Conservation (phyloP, 805 yeast genomes). For the Yamadazyma tumulicola region DNA sequence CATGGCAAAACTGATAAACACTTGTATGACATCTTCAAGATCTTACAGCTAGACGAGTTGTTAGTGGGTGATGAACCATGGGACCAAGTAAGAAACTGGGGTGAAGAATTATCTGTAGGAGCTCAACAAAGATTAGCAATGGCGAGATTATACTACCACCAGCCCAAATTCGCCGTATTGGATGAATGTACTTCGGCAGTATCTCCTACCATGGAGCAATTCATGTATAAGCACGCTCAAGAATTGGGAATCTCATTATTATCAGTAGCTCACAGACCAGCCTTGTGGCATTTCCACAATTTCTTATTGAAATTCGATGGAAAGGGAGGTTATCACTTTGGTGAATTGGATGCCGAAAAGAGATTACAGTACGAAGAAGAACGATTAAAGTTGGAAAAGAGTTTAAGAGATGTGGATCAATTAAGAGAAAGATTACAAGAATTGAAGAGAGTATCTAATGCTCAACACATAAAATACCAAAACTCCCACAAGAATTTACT, state of each 20-base stretch:
- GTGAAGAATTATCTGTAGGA: constrained; percentile 83
- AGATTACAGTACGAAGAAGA: constrained; percentile 78
- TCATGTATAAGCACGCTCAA: constrained; percentile 83
- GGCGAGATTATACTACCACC: constrained; percentile 88
- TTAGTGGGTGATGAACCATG: constrained; percentile 46
- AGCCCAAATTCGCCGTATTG: constrained; percentile 88
- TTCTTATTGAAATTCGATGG: constrained; percentile 82
- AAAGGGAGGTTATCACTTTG: constrained; percentile 62
- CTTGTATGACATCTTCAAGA: constrained; percentile 49
- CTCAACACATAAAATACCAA: constrained; percentile 36
- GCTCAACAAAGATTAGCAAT: constrained; percentile 91
- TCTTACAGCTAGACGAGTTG: constrained; percentile 59
- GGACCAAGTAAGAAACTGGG: constrained; percentile 75
- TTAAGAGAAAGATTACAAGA: constrained; percentile 65
- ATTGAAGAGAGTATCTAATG: constrained; percentile 51
- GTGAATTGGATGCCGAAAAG: constrained; percentile 65
- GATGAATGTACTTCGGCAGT: constrained; percentile 97
- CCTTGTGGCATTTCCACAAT: constrained; percentile 89
- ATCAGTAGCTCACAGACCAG: constrained; percentile 90
- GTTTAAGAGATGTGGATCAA: constrained; percentile 65
- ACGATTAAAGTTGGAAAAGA: constrained; percentile 63
- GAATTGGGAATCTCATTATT: constrained; percentile 73
- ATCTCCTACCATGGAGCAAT: constrained; percentile 84
- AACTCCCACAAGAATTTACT: constrained; percentile 26
- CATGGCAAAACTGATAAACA: constrained; percentile 43